Evolutionary conservation across 208 protist species (phyloP).

Genomic region (Trypanosoma congolense): DNA sequence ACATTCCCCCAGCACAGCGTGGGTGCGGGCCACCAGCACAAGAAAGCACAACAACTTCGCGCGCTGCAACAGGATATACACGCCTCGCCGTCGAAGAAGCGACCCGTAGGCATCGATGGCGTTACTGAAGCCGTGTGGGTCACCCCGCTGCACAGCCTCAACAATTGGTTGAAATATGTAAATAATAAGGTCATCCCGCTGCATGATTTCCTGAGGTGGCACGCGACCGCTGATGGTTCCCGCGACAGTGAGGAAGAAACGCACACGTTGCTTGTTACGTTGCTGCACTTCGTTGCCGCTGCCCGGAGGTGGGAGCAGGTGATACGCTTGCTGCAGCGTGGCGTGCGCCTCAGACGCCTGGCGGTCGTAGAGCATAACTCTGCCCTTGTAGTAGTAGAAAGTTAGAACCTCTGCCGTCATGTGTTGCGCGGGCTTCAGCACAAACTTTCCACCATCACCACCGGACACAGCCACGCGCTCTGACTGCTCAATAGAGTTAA

Average conservation of each 20-base stretch:
- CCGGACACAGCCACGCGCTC: constrained; percentile 37
- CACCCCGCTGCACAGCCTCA: constrained; percentile 43
- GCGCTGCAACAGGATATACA: constrained; percentile 62
- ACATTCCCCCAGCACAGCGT: constrained; percentile 39
- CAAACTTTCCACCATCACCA: constrained; percentile 39
- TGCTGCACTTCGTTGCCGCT: constrained; percentile 49
- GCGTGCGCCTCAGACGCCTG: constrained; percentile 43
- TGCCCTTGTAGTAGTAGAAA: constrained; percentile 76
- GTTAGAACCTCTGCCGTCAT: constrained; percentile 79
- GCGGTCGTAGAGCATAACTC: constrained; percentile 69
- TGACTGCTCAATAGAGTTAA: constrained; percentile 56
- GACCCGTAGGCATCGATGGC: constrained; percentile 43
- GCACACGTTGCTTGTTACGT: constrained; percentile 74
- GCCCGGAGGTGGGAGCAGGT: constrained; percentile 53
- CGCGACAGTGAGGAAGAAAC: constrained; percentile 70
- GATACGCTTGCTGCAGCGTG: constrained; percentile 51
- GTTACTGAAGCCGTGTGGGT: constrained; percentile 35
- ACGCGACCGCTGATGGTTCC: constrained; percentile 44
- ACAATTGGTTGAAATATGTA: constrained; percentile 48
- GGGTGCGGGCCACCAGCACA: constrained; percentile 51
- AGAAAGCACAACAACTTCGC: constrained; percentile 61
- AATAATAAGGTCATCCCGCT: constrained; percentile 33
- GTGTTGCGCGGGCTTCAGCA: constrained; percentile 68
- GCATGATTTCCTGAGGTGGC: constrained; percentile 39
- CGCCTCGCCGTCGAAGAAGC: constrained; percentile 54